Evolutionary conservation across 2,329 filamentous ascomycete species (phyloP).

Genomic region (Cladosporium colombiae): DNA sequence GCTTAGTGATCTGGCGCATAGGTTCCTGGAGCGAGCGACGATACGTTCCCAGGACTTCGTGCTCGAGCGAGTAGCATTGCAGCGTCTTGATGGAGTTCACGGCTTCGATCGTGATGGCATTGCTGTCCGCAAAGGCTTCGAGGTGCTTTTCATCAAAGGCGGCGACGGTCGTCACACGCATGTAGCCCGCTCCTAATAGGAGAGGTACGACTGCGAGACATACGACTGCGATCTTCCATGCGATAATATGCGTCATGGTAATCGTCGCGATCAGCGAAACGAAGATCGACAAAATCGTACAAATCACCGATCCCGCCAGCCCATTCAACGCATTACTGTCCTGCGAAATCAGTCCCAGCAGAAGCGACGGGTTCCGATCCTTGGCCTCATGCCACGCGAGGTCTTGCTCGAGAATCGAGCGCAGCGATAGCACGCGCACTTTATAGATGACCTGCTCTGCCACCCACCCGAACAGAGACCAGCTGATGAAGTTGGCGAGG

Average conservation of each 20-base stretch:
- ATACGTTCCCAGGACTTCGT: conserved; percentile 51
- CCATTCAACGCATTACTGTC: conserved; percentile 68
- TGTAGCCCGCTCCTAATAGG: conserved; percentile 67
- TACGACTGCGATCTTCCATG: conserved; percentile 75
- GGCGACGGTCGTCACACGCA: conserved; percentile 65
- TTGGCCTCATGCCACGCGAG: conserved; percentile 71
- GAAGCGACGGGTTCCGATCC: conserved; percentile 59
- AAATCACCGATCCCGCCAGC: conserved; percentile 69
- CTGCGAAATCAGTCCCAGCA: conserved; percentile 68
- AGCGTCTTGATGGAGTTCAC: conserved; percentile 55
- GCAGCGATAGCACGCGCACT: conserved; percentile 64
- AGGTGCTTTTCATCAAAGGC: conserved; percentile 58
- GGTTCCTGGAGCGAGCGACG: conserved; percentile 40
- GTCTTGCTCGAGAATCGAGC: conserved; percentile 65
- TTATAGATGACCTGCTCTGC: conserved; percentile 67
- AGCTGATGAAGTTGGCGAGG: conserved; percentile 63
- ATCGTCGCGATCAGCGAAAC: conserved; percentile 70
- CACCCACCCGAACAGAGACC: conserved; percentile 58
- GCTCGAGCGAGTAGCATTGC: conserved; percentile 53
- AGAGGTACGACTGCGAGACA: conserved; percentile 69
- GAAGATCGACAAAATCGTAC: conserved; percentile 66
- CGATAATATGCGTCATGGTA: conserved; percentile 68
- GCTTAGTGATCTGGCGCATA: conserved; percentile 16
- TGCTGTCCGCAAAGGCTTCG: conserved; percentile 53
- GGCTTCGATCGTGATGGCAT: conserved; percentile 55